These are phyloP conservation scores for Prunus dulcis DNA, from an alignment of 306 rosid species.

Conservation along the genomic window DNA sequence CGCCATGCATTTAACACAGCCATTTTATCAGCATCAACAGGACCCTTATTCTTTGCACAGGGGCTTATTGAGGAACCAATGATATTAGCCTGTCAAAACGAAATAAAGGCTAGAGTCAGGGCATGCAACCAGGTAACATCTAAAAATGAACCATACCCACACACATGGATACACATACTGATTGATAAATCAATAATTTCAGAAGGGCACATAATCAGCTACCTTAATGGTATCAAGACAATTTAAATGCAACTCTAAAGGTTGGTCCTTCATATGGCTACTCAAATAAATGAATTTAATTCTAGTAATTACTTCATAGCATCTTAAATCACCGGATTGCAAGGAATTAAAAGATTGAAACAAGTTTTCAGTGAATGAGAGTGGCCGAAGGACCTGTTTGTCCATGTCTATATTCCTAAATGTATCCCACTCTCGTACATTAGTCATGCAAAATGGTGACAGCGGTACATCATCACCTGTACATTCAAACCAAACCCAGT, in stretches of 20 bases:
- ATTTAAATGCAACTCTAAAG: neutral
- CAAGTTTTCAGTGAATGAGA: neutral
- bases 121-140: slow-evolving; percentile 1
- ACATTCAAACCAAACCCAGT: slow-evolving; percentile 33
- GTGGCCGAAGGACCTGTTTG: slow-evolving; percentile 58
- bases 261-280: neutral
- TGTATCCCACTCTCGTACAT: slow-evolving; percentile 80
- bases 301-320: neutral
- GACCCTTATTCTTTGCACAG: slow-evolving; percentile 48
- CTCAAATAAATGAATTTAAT: neutral
- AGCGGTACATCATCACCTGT: slow-evolving; percentile 83
- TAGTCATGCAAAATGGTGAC: slow-evolving; percentile 75
- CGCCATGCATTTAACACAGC: slow-evolving; percentile 56
- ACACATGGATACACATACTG: neutral
- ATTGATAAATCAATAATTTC: neutral
- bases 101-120: slow-evolving; percentile 20
- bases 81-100: slow-evolving; percentile 56
- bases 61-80: slow-evolving; percentile 50
- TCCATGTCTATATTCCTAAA: slow-evolving; percentile 99
- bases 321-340: neutral
- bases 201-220: neutral
- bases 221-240: neutral
- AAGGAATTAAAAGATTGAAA: neutral
- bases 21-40: slow-evolving; percentile 54
- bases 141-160: neutral